Evolutionary conservation across 2,329 filamentous ascomycete species (phyloP).

Genomic region (Trichoderma atroviride): DNA sequence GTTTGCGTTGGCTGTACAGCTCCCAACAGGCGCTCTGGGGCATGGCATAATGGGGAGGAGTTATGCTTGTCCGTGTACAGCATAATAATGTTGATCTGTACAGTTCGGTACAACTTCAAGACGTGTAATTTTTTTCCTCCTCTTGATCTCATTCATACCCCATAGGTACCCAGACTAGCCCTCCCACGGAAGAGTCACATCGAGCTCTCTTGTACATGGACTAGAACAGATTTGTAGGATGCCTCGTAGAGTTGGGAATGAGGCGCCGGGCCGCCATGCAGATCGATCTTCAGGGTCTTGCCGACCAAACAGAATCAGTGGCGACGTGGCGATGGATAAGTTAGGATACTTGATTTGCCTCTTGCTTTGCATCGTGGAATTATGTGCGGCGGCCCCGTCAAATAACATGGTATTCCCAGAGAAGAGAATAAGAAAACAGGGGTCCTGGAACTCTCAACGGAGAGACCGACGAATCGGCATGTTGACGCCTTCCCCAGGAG

Average conservation of each 20-base stretch:
- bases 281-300: conserved; percentile 6
- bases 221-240: neutral
- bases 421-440: neutral
- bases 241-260: neutral
- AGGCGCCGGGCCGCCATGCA: neutral
- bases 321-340: neutral
- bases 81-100: neutral
- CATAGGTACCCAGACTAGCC: neutral
- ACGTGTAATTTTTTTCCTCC: neutral
- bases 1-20: neutral
- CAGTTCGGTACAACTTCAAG: neutral
- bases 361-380: neutral
- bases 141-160: neutral
- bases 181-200: neutral
- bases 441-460: neutral
- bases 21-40: neutral
- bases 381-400: neutral
- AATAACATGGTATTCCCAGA: neutral
- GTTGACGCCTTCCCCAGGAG: neutral
- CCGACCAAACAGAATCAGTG: neutral
- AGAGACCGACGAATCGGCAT: neutral
- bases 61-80: neutral
- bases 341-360: neutral
- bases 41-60: neutral
- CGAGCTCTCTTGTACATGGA: neutral